Evolutionary conservation across 2,329 filamentous ascomycete species (phyloP).

Genomic region (Xylaria polymorpha): DNA sequence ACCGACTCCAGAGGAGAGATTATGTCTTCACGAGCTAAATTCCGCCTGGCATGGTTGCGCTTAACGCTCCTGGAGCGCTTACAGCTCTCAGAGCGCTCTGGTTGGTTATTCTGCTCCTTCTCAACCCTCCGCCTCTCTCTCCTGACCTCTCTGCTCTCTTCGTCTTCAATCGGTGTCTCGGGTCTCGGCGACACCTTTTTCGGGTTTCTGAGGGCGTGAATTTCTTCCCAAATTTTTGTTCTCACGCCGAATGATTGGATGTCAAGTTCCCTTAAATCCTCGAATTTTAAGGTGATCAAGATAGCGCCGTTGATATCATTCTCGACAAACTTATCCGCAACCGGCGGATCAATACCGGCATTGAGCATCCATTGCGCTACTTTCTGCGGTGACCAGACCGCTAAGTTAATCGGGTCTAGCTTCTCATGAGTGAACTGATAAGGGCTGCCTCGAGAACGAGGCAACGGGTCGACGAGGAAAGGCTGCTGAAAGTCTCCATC

Average conservation of each 20-base stretch:
- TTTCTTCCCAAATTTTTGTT: slow-evolving; percentile 83
- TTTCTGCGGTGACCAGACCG: slow-evolving; percentile 77
- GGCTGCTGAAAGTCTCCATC: slow-evolving; percentile 54
- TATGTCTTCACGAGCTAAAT: slow-evolving; percentile 66
- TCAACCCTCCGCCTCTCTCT: slow-evolving; percentile 59
- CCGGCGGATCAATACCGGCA: slow-evolving; percentile 78
- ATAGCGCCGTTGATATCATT: slow-evolving; percentile 94
- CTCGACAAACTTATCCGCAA: slow-evolving; percentile 85
- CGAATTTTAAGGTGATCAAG: slow-evolving; percentile 89
- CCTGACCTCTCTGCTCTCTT: slow-evolving; percentile 62
- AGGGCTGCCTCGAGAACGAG: slow-evolving; percentile 54
- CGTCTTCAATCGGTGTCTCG: slow-evolving; percentile 71
- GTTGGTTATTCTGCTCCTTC: slow-evolving; percentile 41
- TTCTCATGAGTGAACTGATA: slow-evolving; percentile 68
- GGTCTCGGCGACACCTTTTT: slow-evolving; percentile 63
- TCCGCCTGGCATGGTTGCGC: slow-evolving; percentile 49
- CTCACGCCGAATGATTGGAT: slow-evolving; percentile 85
- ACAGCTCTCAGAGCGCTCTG: slow-evolving; percentile 46
- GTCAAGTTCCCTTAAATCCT: slow-evolving; percentile 84
- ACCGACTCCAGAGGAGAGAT: slow-evolving; percentile 85
- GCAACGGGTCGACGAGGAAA: slow-evolving; percentile 53
- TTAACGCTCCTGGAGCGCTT: slow-evolving; percentile 54
- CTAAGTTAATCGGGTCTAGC: slow-evolving; percentile 69
- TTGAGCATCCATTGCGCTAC: slow-evolving; percentile 89
- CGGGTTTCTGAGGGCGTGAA: slow-evolving; percentile 73